Evolutionary conservation across 208 protist species (phyloP), one percentile per base, ranked within the genome.

Genomic region (Phytomonas francai): DNA sequence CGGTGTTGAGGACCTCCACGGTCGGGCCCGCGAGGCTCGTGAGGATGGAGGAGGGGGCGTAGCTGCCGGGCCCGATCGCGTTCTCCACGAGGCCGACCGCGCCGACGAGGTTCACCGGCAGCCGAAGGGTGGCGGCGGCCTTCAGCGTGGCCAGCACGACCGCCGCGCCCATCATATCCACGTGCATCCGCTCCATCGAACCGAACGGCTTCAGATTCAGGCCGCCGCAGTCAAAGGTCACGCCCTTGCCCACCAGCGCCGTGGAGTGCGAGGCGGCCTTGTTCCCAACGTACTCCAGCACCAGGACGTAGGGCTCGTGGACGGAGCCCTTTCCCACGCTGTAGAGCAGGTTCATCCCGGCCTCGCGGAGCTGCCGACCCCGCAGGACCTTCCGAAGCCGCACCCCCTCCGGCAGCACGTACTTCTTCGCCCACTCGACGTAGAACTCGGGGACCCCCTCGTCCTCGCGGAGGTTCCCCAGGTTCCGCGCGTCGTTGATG

Each of bases 161-260:
- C 30, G 88, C 93, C 0, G 94, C 85, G 16, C 94, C 94, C 80
- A 92, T 93, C 92, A 97, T 97, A 68, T 97, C 94, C 36, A 79
- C 83, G 76, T 97, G 91, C 94, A 97, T 97, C 57, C 85, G 88
- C 74, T 92, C 85, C 94, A 97, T 97, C 27, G 84, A 85, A 0
- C 79, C 86, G 71, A 74, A 88, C 30, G 94, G 92, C 71, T 97
- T 97, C 29, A 97, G 36, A 68, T 89, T 92, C 33, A 97, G 81
- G 42, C 94, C 94, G 32, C 94, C 94, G 69, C 78, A 89, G 77
- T 97, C 94, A 67, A 95, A 97, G 12, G 90, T 96, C 59, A 97
- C 88, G 49, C 92, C 94, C 67, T 97, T 97, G 25, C 93, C 93
- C 5, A 96, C 89, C 9, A 93, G 67, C 39, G 81, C 85, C 22